Evolutionary conservation across 345 rosid genomes (phyloP).

Genomic region (Pistacia vera): DNA sequence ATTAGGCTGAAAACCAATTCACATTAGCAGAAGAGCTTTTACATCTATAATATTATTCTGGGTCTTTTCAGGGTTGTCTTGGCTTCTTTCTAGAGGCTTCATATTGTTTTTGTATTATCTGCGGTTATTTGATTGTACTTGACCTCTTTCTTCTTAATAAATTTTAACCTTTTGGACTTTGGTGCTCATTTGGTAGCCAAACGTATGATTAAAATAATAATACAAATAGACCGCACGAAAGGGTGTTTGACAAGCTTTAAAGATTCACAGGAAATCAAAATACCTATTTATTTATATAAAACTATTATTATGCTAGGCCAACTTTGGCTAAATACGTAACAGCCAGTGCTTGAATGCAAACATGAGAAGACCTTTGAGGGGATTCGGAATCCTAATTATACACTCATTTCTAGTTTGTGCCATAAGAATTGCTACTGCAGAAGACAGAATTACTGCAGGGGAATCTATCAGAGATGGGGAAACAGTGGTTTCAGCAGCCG

Average conservation of each 20-base stretch:
- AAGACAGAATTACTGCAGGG: slow-evolving; percentile 22
- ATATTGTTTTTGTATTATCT: no score
- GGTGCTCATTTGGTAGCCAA: not conserved
- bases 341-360: not conserved
- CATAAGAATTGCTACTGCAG: not conserved
- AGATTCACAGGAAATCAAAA: not conserved
- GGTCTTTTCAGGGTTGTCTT: no score
- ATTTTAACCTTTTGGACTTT: no score
- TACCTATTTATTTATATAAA: no score
- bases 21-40: no score
- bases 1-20: no score
- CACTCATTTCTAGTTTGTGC: not conserved
- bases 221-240: no score
- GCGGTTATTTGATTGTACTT: no score
- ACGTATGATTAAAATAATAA: no score
- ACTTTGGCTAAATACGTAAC: not conserved
- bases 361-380: not conserved
- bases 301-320: not conserved
- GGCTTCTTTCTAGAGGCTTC: no score
- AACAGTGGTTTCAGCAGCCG: slow-evolving; percentile 29
- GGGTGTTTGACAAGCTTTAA: not conserved
- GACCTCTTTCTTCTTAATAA: no score
- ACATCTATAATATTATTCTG: no score
- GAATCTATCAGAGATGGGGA: slow-evolving; percentile 29
- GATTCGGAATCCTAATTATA: not conserved